Percentiles rank a stretch among this genome's conserved stretches.
Evolutionary conservation across 352 stramenopile species (phyloP).

Genomic region (Peronospora farinosa): DNA sequence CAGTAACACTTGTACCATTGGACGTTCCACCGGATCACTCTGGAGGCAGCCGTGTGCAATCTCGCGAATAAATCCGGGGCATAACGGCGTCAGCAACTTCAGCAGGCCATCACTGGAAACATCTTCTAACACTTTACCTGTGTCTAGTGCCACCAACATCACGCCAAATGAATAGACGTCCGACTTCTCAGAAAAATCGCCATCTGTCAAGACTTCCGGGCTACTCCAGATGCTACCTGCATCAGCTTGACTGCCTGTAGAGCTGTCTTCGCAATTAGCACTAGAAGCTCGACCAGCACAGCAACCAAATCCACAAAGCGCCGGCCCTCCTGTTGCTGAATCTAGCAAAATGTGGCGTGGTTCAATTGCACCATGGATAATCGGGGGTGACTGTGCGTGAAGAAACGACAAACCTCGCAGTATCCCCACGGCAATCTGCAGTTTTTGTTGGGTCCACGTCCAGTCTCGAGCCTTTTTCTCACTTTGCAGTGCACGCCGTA

Average conservation of each 20-base stretch:
- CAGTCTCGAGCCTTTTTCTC: constrained; percentile 21
- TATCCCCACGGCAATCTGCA: constrained; percentile 42
- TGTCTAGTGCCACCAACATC: constrained; percentile 53
- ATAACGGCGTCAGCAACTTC: constrained; percentile 29
- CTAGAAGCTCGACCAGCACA: constrained; percentile 19
- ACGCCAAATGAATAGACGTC: constrained; percentile 59
- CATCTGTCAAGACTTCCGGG: constrained; percentile 39
- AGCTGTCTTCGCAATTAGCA: constrained; percentile 14
- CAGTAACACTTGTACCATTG: constrained; percentile 29
- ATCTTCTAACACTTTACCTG: constrained; percentile 34
- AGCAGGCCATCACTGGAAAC: constrained; percentile 25
- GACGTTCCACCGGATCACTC: constrained; percentile 27
- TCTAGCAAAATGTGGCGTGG: constrained; percentile 47
- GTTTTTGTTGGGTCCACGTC: constrained; percentile 46
- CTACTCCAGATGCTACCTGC: constrained; percentile 42
- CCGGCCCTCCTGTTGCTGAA: constrained; percentile 32
- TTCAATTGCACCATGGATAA: constrained; percentile 52
- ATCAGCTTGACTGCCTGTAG: constrained; percentile 10
- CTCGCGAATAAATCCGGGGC: constrained; percentile 35
- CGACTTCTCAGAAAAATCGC: constrained; percentile 34
- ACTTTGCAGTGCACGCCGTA: constrained; percentile 26
- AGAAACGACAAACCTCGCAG: constrained; percentile 41
- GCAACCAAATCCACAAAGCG: constrained; percentile 44
- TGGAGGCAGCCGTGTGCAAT: constrained; percentile 35
- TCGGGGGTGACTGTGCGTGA: constrained; percentile 30